Percentiles rank a stretch among this genome's conserved stretches.
Conservation (phyloP, 2,329 filamentous ascomycete genomes). For the Lasiodiplodia theobromae region DNA sequence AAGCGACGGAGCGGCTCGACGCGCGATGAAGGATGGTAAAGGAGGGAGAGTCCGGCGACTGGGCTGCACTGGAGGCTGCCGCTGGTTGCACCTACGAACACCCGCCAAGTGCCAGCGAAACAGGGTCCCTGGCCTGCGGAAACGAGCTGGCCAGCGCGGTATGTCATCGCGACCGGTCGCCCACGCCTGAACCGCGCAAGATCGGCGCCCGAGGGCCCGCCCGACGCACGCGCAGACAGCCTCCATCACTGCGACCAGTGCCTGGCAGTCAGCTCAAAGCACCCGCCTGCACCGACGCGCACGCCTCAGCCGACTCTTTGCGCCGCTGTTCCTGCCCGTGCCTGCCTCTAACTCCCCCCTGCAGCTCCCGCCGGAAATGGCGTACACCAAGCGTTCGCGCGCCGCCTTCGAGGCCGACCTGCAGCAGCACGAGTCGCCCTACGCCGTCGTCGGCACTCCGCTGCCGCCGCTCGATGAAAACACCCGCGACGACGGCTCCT, state of each 20-base stretch:
- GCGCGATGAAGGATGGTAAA: slow-evolving; percentile 24
- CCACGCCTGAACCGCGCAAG: slow-evolving; percentile 18
- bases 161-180: slow-evolving; percentile 19
- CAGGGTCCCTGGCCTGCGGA: slow-evolving; percentile 24
- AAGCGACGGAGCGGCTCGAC: slow-evolving; percentile 22
- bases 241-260: not conserved
- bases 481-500: slow-evolving; percentile 86
- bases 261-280: slow-evolving; percentile 1
- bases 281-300: not conserved
- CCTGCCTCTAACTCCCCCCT: not conserved
- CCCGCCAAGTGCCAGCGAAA: slow-evolving; percentile 21
- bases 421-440: slow-evolving; percentile 72
- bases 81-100: slow-evolving; percentile 13
- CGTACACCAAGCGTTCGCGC: slow-evolving; percentile 74
- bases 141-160: slow-evolving; percentile 19
- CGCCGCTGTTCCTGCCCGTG: slow-evolving; percentile 9
- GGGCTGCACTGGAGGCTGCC: slow-evolving; percentile 24
- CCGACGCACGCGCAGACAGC: not conserved
- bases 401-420: slow-evolving; percentile 79
- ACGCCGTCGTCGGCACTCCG: slow-evolving; percentile 82
- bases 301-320: slow-evolving; percentile 9
- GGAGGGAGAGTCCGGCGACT: slow-evolving; percentile 6
- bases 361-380: slow-evolving; percentile 16
- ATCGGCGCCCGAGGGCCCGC: slow-evolving; percentile 16
- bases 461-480: slow-evolving; percentile 79